Evolutionary conservation across 2,329 filamentous ascomycete genomes (phyloP).

Genomic region (Aspergillus unguis): DNA sequence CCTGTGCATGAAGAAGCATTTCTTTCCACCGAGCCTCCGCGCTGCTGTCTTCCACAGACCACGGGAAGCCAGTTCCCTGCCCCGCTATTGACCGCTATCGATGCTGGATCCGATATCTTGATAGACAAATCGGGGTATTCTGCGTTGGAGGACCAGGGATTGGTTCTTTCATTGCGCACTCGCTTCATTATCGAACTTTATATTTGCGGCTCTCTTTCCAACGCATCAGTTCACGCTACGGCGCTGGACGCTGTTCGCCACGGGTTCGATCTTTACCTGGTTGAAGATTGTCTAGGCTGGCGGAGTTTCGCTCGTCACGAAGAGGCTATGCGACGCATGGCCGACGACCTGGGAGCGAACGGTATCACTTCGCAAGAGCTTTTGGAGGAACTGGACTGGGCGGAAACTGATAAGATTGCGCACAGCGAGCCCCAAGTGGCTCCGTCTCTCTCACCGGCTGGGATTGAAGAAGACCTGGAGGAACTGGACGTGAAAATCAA

Average conservation of each 20-base stretch:
- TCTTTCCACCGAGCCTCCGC: slow-evolving; percentile 31
- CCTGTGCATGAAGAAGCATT: slow-evolving; percentile 43
- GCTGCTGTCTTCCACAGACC: slow-evolving; percentile 41
- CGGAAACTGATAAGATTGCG: slow-evolving; percentile 41
- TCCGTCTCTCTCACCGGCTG: slow-evolving; percentile 23
- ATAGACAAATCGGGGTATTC: slow-evolving; percentile 79
- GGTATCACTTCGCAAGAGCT: slow-evolving; percentile 60
- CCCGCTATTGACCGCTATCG: slow-evolving; percentile 49
- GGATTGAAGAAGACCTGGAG: slow-evolving; percentile 36
- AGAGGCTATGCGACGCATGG: slow-evolving; percentile 67
- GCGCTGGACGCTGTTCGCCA: slow-evolving; percentile 85
- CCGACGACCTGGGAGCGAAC: slow-evolving; percentile 70
- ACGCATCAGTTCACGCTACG: slow-evolving; percentile 86
- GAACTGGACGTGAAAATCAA: slow-evolving; percentile 29
- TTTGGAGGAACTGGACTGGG: slow-evolving; percentile 47
- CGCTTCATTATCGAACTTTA: slow-evolving; percentile 85
- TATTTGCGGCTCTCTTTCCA: slow-evolving; percentile 81
- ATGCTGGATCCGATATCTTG: slow-evolving; percentile 51
- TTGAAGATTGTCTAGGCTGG: slow-evolving; percentile 87
- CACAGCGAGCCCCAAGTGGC: slow-evolving; percentile 15
- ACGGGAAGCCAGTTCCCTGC: slow-evolving; percentile 51
- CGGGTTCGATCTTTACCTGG: slow-evolving; percentile 78
- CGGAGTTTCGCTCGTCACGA: slow-evolving; percentile 66
- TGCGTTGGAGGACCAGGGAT: slow-evolving; percentile 70
- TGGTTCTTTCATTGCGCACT: slow-evolving; percentile 76